Base-by-base conservation (phyloP, 305 asterid species). In the Fraxinus xanthoxyloides region DNA sequence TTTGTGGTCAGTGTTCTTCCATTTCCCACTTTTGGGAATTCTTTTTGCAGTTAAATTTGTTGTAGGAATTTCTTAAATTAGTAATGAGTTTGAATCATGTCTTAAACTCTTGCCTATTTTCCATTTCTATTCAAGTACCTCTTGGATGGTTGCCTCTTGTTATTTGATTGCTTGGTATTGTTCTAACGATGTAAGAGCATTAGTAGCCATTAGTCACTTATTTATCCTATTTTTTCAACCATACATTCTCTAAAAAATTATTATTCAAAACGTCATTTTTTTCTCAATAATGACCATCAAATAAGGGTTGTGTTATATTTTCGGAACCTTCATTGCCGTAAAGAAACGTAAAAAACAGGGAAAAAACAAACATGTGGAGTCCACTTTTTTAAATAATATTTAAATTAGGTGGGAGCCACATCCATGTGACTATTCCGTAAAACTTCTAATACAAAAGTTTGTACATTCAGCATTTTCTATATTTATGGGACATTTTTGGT, bases 41-140 rank as follows among this genome's bases (percentile, higher is more conserved):
- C 86, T 88, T 89, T 92, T 90, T 92, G 97, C 94, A 90, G 97
- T 89, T 88, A 1, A 1, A 67, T 89, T 81, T 86, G 74, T 28
- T 0, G 75, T 84, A 86, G 93, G 89, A 67, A 86, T 51, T 51
- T 51, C 83, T 82, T 86, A 85, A 89, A 67, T 67, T 28, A 67
- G 30, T 1, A 51, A 76, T 85, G 51, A 76, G 75, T 85, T 84
- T 69, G 38, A 67, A 67, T 67, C 31, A 28, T 28, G 36, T 67
- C 36, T 67, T 30, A 67, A 69, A 65, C 35, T 65, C 12, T 65
- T 1, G 8, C 72, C 19, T 30, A 2, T 28, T 23, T 61, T 21
- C 32, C 31, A 21, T 61, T 61, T 61, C 31, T 23, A 24, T 23
- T 23, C 9, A 2, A 2, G 31, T 23, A 54, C 0, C 8, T 61